Conservation (phyloP, 169 alveolate species). For the Cryptosporidium ryanae region DNA sequence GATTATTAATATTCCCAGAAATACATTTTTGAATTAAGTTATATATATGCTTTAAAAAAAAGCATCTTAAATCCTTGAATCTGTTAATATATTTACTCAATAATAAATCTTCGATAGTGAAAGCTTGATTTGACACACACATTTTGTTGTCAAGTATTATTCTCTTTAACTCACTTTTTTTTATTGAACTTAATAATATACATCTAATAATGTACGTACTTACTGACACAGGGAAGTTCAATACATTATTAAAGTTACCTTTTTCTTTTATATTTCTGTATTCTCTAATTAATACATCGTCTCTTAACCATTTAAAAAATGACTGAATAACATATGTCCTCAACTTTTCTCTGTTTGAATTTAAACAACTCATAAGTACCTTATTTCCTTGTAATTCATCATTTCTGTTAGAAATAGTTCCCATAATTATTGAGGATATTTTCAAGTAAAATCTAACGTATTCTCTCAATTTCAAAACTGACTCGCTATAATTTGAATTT, state of each 20-base stretch:
- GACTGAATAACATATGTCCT: not conserved
- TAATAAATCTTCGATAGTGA: conserved; percentile 45
- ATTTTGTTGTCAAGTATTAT: conserved; percentile 7
- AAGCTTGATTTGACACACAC: conserved; percentile 13
- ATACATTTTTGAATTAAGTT: conserved; percentile 12
- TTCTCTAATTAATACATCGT: conserved; percentile 35
- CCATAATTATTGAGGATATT: conserved; percentile 57
- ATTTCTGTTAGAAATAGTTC: not conserved
- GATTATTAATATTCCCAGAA: not conserved
- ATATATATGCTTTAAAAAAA: conserved; percentile 11
- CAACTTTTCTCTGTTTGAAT: conserved; percentile 36
- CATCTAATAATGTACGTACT: conserved; percentile 47
- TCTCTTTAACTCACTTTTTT: conserved; percentile 6
- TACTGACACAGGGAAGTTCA: conserved; percentile 35
- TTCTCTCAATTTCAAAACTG: not conserved
- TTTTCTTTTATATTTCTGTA: conserved; percentile 28
- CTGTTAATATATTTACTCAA: conserved; percentile 20
- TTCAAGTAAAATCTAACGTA: not conserved
- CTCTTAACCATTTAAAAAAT: conserved; percentile 61
- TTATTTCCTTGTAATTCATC: not conserved
- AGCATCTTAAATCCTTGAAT: conserved; percentile 44
- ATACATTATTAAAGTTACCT: not conserved
- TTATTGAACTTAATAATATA: conserved; percentile 47
- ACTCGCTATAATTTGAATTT: not conserved
- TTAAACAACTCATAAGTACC: not conserved